Percentiles rank a stretch among this genome's conserved stretches.
Conservation (phyloP, 257 asterid species). For the Echites panduratus region DNA sequence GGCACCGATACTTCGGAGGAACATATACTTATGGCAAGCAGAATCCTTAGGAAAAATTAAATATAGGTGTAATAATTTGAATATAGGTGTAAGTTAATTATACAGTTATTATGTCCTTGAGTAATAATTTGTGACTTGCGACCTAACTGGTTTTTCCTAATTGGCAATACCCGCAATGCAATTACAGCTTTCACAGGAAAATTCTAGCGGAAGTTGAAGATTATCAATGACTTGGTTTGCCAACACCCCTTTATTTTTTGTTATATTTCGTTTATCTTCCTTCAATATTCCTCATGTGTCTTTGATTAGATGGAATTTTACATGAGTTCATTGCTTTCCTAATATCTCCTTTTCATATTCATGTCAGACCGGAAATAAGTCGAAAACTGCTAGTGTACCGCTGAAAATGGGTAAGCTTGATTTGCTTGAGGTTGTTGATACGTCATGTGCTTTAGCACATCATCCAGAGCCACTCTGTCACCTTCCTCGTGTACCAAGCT, state of each 20-base stretch:
- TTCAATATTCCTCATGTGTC: background rate
- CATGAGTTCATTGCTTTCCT: background rate
- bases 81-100: constrained; percentile 26
- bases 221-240: constrained; percentile 6
- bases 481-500: background rate
- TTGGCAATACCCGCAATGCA: background rate
- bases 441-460: background rate
- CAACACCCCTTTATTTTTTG: background rate
- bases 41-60: background rate
- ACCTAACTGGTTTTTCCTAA: background rate
- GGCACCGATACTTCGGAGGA: constrained; percentile 7
- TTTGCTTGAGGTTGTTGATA: constrained; percentile 9
- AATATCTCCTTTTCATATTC: constrained; percentile 1
- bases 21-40: constrained; percentile 18
- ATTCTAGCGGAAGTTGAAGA: background rate
- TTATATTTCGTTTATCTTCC: background rate
- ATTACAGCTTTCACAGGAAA: constrained; percentile 11
- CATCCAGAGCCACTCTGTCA: constrained; percentile 14
- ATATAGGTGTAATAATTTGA: too few species aligned
- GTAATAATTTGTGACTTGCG: background rate
- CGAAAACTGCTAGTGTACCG: background rate
- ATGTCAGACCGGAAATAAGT: constrained; percentile 10
- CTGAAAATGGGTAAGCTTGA: constrained; percentile 9
- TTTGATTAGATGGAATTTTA: background rate
- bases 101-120: background rate